phyloP scores from a whole-genome alignment of 805 yeast species.

The Sugiyamaella boreocaroliniensis region DNA sequence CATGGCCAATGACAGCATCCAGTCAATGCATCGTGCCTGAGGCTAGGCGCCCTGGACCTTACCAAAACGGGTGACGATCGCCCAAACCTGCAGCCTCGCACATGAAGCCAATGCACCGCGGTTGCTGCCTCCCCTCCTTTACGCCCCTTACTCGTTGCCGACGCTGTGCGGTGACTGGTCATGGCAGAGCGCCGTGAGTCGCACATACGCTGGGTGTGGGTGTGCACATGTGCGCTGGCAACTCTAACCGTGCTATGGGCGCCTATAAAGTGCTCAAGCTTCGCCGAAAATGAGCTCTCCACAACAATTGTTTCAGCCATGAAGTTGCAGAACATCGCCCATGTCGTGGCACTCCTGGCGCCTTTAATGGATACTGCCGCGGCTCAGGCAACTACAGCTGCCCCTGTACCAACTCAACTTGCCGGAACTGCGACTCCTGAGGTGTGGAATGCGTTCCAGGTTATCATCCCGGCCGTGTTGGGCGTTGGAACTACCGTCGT shows the following conservation, averaged over 20 bases:
- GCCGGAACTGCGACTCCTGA: not conserved
- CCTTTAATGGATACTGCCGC: not conserved
- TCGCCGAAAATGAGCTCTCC: not conserved
- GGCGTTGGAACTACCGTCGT: not conserved
- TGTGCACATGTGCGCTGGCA: not conserved
- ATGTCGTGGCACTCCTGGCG: not conserved
- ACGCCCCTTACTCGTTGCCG: not conserved
- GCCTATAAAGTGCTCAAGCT: not conserved
- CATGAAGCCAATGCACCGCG: too few species aligned
- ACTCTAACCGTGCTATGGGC: not conserved
- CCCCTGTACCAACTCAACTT: not conserved
- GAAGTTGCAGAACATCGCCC: not conserved
- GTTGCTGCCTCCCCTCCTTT: too few species aligned
- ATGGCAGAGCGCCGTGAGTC: not conserved
- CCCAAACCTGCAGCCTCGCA: not conserved
- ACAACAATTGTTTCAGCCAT: not conserved
- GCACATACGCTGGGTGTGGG: not conserved
- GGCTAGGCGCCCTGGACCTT: not conserved
- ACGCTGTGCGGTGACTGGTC: not conserved
- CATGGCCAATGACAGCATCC: not conserved
- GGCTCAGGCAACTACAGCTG: not conserved
- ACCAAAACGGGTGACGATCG: not conserved
- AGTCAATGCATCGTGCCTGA: not conserved
- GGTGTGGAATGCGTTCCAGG: not conserved
- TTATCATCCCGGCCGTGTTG: not conserved